Evolutionary conservation across 768 basidiomycete genomes (phyloP), one percentile per base, ranked within the genome.

Genomic region (Hysterangium stoloniferum): DNA sequence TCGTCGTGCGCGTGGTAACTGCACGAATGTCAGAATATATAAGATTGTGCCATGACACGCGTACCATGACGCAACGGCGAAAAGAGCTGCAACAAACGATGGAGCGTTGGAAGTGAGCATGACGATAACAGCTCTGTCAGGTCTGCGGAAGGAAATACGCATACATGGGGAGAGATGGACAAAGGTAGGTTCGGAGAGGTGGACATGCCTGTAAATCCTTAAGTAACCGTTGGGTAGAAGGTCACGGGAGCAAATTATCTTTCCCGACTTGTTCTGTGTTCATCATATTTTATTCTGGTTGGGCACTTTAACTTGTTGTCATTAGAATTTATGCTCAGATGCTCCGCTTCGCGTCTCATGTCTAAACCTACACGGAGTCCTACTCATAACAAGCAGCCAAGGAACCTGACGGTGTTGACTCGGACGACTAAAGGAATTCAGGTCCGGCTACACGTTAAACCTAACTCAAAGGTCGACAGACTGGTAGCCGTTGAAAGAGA

Each of bases 141-240:
- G 66, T 92, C 88, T 35, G 75, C 72, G 0, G 87, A 88, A 1
- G 82, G 71, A 31, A 86, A 58, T 13, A 89, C 71, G 58, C 85
- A 86, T 57, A 90, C 74, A 61, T 91, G 89, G 5, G 89, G 89
- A 61, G 85, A 84, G 58, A 92, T 68, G 34, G 89, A 91, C 45
- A 73, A 70, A 3, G 89, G 87, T 34, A 91, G 60, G 35, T 68
- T 64, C 19, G 73, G 74, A 42, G 77, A 37, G 9, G 27, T 37
- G 12, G 49, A 51, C 49, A 51, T 51, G 36, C 12, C 52, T 52
- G 54, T 54, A 27, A 32, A 37, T n/a, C n/a, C n/a, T n/a, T n/a
- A n/a, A n/a, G n/a, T n/a, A n/a, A n/a, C n/a, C n/a, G n/a, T n/a
- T n/a, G n/a, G n/a, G n/a, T n/a, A n/a, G n/a, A n/a, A n/a, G n/a